A percentile compares a stretch with the other conserved stretches of the same genome.
These are phyloP conservation scores for Penicillium decumbens DNA, from an alignment of 2,329 filamentous ascomycete species.

Conservation along the genomic window DNA sequence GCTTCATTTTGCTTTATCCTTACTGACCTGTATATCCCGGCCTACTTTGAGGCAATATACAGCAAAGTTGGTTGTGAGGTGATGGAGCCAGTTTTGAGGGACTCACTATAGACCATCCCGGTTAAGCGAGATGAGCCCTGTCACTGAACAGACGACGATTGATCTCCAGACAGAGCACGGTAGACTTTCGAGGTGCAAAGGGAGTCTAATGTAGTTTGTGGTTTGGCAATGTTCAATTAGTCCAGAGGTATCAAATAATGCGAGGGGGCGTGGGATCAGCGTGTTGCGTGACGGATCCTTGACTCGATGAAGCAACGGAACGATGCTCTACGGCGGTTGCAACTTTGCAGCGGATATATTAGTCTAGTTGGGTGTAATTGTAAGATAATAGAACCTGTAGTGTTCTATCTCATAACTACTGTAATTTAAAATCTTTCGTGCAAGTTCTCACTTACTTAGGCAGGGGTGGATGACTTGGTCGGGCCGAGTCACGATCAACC, in stretches of 20 bases:
- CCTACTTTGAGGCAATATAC: not conserved
- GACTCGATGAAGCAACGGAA: conserved; percentile 9
- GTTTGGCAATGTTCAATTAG: not conserved
- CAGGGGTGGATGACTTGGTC: not conserved
- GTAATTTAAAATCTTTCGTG: no score
- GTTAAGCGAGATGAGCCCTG: conserved; percentile 13
- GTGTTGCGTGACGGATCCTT: not conserved
- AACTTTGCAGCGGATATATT: not conserved
- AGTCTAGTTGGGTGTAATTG: not conserved
- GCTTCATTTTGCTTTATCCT: not conserved
- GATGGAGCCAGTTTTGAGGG: not conserved
- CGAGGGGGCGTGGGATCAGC: conserved; percentile 10
- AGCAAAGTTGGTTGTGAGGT: not conserved
- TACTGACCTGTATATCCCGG: not conserved
- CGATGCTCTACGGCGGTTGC: not conserved
- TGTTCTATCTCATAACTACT: no score
- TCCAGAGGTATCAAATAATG: not conserved
- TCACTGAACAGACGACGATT: not conserved
- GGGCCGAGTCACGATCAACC: not conserved
- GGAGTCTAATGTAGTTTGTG: not conserved
- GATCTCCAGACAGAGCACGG: conserved; percentile 4
- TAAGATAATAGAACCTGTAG: no score
- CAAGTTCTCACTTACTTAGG: not conserved
- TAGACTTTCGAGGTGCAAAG: not conserved
- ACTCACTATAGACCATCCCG: conserved; percentile 8